phyloP scores from a whole-genome alignment of 2,329 filamentous ascomycete species.

The Penicillium sp. region DNA sequence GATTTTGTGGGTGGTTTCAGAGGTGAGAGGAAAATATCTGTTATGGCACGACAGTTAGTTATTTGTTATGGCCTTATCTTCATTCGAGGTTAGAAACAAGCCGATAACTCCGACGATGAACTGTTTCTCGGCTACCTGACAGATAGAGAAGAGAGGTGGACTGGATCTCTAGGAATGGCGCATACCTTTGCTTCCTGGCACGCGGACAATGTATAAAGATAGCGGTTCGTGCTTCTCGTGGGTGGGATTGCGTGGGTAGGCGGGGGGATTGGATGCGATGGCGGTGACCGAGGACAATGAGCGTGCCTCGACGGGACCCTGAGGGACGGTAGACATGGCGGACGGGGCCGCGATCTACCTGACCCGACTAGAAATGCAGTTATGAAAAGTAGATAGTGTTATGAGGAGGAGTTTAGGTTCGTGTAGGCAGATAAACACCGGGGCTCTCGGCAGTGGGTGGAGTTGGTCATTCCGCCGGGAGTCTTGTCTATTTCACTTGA shows the following conservation, averaged over 20 bases:
- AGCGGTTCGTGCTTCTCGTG: slow-evolving; percentile 66
- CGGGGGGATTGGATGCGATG: slow-evolving; percentile 80
- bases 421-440: slow-evolving; percentile 17
- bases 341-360: slow-evolving; percentile 29
- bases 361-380: slow-evolving; percentile 5
- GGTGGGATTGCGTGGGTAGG: slow-evolving; percentile 74
- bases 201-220: slow-evolving; percentile 84
- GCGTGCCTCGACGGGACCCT: slow-evolving; percentile 64
- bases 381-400: neutral
- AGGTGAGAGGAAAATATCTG: slow-evolving; percentile 91
- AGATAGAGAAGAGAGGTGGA: neutral
- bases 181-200: slow-evolving; percentile 82
- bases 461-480: slow-evolving; percentile 7
- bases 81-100: neutral
- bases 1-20: slow-evolving; percentile 78
- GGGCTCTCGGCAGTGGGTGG: slow-evolving; percentile 19
- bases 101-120: slow-evolving; percentile 4
- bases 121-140: too few species aligned
- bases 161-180: neutral
- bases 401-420: slow-evolving; percentile 3
- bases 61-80: slow-evolving; percentile 14
- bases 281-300: slow-evolving; percentile 76
- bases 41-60: slow-evolving; percentile 16
- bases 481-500: slow-evolving; percentile 1
- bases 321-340: slow-evolving; percentile 25